phyloP scores from a whole-genome alignment of 176 grass and related monocot species.

The Bolboschoenus planiculmis region DNA sequence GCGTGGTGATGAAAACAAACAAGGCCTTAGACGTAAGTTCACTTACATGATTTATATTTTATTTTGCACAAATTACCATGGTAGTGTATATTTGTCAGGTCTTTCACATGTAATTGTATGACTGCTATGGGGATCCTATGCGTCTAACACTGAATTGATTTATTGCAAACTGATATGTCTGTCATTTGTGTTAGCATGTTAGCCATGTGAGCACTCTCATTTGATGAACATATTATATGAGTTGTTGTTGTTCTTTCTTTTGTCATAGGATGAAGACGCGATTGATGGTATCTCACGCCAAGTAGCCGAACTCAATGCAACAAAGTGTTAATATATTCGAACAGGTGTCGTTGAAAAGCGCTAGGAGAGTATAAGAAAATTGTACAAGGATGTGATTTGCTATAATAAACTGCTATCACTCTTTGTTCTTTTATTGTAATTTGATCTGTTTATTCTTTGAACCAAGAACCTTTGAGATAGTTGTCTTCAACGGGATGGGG shows the following conservation, averaged over 20 bases:
- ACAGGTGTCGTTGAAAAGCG: not conserved
- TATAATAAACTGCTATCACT: constrained; percentile 8
- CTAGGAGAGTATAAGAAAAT: constrained; percentile 15
- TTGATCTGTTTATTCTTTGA: constrained; percentile 19
- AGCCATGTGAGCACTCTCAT: not conserved
- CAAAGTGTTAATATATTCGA: constrained; percentile 4
- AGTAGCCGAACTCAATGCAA: constrained; percentile 22
- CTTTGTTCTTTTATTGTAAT: constrained; percentile 14
- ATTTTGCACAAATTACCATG: not conserved
- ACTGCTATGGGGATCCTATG: not conserved
- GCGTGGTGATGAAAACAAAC: constrained; percentile 51
- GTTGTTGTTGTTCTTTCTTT: not conserved
- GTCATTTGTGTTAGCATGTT: not conserved
- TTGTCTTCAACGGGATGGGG: constrained; percentile 1
- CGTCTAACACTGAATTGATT: not conserved
- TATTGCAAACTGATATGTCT: not conserved
- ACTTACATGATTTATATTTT: not conserved
- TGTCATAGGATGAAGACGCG: not conserved
- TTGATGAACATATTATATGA: not conserved
- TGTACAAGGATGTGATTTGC: constrained; percentile 20
- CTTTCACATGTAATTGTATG: not conserved
- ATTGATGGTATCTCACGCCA: constrained; percentile 10
- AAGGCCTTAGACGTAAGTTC: constrained; percentile 59
- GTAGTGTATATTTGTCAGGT: not conserved
- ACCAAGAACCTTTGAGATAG: not conserved